Conservation (phyloP, 2,329 filamentous ascomycete species). For the Colletotrichum neosansevieriae region DNA sequence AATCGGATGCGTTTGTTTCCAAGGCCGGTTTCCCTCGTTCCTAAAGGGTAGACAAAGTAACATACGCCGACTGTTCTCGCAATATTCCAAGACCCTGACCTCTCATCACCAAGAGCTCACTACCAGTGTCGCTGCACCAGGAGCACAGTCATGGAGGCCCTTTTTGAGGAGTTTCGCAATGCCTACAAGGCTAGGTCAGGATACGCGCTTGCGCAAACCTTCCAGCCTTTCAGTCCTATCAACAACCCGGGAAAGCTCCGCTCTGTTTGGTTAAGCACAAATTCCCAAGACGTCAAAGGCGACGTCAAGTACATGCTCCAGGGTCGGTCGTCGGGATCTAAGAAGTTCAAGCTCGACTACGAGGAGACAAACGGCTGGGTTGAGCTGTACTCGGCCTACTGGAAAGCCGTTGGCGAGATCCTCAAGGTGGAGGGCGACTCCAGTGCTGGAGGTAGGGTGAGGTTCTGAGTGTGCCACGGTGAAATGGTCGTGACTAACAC, state of each 20-base stretch:
- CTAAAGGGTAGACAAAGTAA: background rate
- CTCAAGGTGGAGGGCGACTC: constrained; percentile 71
- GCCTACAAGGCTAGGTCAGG: constrained; percentile 76
- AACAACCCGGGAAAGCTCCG: constrained; percentile 74
- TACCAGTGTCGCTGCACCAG: background rate
- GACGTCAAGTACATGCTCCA: constrained; percentile 81
- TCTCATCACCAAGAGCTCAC: constrained; percentile 6
- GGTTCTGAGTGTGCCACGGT: constrained; percentile 19
- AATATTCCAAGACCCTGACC: background rate
- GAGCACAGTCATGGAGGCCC: constrained; percentile 71
- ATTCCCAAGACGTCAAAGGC: constrained; percentile 71
- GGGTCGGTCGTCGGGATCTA: constrained; percentile 57
- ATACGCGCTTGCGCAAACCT: constrained; percentile 77
- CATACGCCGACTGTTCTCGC: background rate
- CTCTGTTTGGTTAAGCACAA: constrained; percentile 78
- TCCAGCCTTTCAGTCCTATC: constrained; percentile 77
- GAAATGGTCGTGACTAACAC: constrained; percentile 9
- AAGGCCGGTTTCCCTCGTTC: background rate
- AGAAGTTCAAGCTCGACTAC: constrained; percentile 66
- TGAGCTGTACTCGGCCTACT: constrained; percentile 86
- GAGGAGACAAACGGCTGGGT: constrained; percentile 85
- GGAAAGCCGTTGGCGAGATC: constrained; percentile 83
- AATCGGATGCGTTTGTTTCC: background rate
- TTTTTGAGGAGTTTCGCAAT: constrained; percentile 79
- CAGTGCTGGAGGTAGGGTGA: constrained; percentile 48